Conservation (phyloP, 352 stramenopile species). For the Pythium aphanidermatum region DNA sequence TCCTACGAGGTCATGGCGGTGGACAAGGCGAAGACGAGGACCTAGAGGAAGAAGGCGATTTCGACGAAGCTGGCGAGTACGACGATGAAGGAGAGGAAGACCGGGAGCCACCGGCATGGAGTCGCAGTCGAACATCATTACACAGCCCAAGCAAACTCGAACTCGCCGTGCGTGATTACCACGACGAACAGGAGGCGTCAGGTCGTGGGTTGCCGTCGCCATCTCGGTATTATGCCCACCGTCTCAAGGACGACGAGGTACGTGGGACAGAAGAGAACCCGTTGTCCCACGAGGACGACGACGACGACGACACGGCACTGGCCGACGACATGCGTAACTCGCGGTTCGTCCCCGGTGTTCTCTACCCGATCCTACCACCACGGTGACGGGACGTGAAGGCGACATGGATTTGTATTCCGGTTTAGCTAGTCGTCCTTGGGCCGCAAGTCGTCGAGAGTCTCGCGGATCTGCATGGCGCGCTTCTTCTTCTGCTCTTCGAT, state of each 20-base stretch:
- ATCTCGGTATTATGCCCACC: constrained; percentile 19
- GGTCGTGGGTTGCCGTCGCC: not conserved
- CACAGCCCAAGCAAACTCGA: constrained; percentile 31
- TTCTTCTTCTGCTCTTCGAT: constrained; percentile 69
- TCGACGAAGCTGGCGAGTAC: constrained; percentile 1
- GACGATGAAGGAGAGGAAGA: not conserved
- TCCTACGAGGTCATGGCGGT: constrained; percentile 23
- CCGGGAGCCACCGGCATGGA: not conserved
- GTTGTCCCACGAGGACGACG: no score
- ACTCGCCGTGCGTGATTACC: constrained; percentile 28
- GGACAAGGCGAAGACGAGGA: constrained; percentile 9
- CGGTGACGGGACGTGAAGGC: no score
- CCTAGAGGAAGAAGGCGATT: not conserved
- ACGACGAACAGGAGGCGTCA: constrained; percentile 15
- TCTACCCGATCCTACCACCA: constrained; percentile 54
- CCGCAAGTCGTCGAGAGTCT: constrained; percentile 68
- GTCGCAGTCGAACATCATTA: constrained; percentile 6
- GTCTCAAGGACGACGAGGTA: constrained; percentile 29
- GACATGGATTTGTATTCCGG: no score
- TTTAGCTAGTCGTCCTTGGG: constrained; percentile 69
- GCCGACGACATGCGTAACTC: constrained; percentile 23
- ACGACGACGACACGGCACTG: constrained; percentile 11
- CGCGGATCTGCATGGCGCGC: constrained; percentile 60
- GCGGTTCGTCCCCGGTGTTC: constrained; percentile 41
- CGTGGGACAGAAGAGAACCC: constrained; percentile 4